Base-by-base conservation (phyloP, 176 grass and related monocot genomes). In the Oryza brachyantha region DNA sequence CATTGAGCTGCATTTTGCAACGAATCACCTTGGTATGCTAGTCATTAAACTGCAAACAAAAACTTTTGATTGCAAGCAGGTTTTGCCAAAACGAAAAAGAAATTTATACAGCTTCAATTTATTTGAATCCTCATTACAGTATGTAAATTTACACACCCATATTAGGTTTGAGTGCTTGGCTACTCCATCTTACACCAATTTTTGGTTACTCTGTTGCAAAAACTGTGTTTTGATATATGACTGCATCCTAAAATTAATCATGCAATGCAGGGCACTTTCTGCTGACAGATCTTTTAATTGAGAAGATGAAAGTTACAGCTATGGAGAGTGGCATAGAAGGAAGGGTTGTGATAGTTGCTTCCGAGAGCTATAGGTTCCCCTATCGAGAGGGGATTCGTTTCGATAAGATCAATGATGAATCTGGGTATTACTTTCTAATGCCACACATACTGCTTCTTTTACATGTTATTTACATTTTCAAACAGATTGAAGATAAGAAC, bases 1-100 rank as follows among this genome's bases (percentile, higher is more conserved):
- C 40, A 86, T 88, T 54, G 91, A 93, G 74, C 54, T 93, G 61
- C 91, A 90, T n/a, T 90, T 93, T 88, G 81, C 91, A 77, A 93
- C 91, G 1, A 90, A 93, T 65, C 82, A 93, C 75, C 38, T 90
- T 64, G 91, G 91, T 90, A 72, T 59, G 35, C 35, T 28, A 25
- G 7, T 36, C 3, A 25, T 25, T 34, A 65, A 14, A 66, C n/a
- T 5, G 8, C 5, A 48, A 63, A 27, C 2, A 10, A 64, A 22
- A 3, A 4, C 17, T 32, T 45, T 13, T 24, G 10, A 3, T 13
- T 5, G 11, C 12, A n/a, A 25, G 1, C 2, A 50, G 9, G 5
- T 21, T 48, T 52, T 3, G 2, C 21, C 16, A 79, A 38, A 22
- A 46, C 64, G 19, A 9, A 74, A 74, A 26, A 3, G 4, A 35